Percentiles rank a stretch among this genome's conserved stretches.
Evolutionary conservation across 2,329 filamentous ascomycete species (phyloP).

Genomic region (Penicillium sp.): DNA sequence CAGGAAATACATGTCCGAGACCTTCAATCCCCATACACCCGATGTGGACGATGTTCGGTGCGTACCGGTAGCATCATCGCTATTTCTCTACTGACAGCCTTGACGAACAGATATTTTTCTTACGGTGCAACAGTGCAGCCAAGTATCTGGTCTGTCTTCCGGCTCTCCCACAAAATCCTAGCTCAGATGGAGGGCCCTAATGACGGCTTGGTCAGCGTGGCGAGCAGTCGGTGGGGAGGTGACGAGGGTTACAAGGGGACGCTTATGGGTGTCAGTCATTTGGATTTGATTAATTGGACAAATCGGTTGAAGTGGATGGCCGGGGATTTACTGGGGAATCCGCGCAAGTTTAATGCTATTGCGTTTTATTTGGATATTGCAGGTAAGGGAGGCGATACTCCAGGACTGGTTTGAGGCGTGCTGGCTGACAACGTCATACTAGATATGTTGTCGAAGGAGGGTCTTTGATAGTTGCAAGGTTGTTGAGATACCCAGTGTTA

Average conservation of each 20-base stretch:
- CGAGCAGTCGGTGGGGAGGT: slow-evolving; percentile 59
- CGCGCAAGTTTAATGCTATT: slow-evolving; percentile 63
- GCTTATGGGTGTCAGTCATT: slow-evolving; percentile 60
- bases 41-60: slow-evolving; percentile 53
- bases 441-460: slow-evolving; percentile 70
- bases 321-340: slow-evolving; percentile 56
- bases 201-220: slow-evolving; percentile 61
- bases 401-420: not conserved
- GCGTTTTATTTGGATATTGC: slow-evolving; percentile 64
- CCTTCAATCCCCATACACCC: slow-evolving; percentile 60
- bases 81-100: not conserved
- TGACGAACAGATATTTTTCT: slow-evolving; percentile 54
- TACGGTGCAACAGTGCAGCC: slow-evolving; percentile 61
- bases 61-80: slow-evolving; percentile 8
- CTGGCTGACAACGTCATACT: not conserved
- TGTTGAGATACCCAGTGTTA: slow-evolving; percentile 15
- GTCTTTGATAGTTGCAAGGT: slow-evolving; percentile 33
- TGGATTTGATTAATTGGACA: slow-evolving; percentile 67
- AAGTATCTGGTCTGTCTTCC: slow-evolving; percentile 56
- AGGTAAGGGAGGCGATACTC: slow-evolving; percentile 41
- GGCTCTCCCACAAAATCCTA: slow-evolving; percentile 56
- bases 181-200: slow-evolving; percentile 56
- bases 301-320: slow-evolving; percentile 60
- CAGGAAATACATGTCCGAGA: slow-evolving; percentile 55
- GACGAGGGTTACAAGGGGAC: slow-evolving; percentile 59